Base-by-base conservation (phyloP, 495 filamentous ascomycete genomes). In the Delitschia confertaspora region DNA sequence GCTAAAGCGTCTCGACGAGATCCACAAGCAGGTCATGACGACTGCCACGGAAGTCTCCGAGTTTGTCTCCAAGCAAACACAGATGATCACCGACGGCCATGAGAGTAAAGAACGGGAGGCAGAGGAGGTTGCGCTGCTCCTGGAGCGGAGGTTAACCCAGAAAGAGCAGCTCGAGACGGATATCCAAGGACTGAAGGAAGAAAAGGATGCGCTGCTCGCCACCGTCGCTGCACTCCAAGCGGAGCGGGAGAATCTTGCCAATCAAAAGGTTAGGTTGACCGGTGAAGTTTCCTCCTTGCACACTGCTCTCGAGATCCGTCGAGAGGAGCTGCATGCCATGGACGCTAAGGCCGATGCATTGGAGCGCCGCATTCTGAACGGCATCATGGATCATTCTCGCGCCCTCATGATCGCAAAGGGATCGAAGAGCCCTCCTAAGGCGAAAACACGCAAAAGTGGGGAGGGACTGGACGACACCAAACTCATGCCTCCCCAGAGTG, bases 321-420 rank as follows among this genome's bases (percentile, higher is more conserved):
- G 84, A 18, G 89, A 95, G 59, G 91, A 98, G 60, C 79, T 96
- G 42, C 74, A 85, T 29, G 70, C 78, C 18, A 93, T 98, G 80
- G 87, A 95, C 58, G 73, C 75, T 6, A 79, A 87, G 35, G 88
- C 88, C 7, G 85, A 95, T 51, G 73, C 74, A 18, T 70, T 98
- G 1, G 91, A 98, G 66, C 81, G 88, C 32, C 76, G 89, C 7
- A 94, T 98, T 45, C 66, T 98, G 21, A 89, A 96, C 44, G 86
- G 88, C 21, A 85, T 96, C 27, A 86, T 98, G 48, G 88, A 98
- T 56, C 88, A 95, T 56, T 94, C 91, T 23, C 81, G 87, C 14
- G 79, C 82, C 4, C 69, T 96, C 13, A 74, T 95, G 30, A 76
- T 50, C 54, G 60, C 62, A 17, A 78, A 80, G 55, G 66, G 64